A percentile compares a stretch with the other conserved stretches of the same genome.
phyloP scores from a whole-genome alignment of 192 early-diverging fungal species.

The Entrophospora sp. region DNA sequence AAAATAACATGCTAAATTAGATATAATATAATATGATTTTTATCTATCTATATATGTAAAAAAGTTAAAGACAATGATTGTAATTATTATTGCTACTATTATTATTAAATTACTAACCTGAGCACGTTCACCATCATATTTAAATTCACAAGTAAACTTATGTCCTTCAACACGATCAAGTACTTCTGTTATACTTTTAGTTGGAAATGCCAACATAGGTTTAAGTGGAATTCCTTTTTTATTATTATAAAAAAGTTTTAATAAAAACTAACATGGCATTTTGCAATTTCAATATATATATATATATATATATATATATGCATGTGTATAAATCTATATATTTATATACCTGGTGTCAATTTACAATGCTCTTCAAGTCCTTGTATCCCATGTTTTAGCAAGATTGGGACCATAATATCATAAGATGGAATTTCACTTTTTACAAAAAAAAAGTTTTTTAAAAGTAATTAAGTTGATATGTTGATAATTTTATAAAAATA shows the following conservation, averaged over 20 bases:
- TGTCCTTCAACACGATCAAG: conserved; percentile 71
- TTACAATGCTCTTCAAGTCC: conserved; percentile 53
- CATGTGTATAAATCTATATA: neutral
- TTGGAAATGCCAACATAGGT: conserved; percentile 87
- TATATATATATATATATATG: neutral
- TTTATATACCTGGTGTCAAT: conserved; percentile 53
- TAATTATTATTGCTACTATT: too few species aligned
- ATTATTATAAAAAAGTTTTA: neutral
- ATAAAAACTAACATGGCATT: neutral
- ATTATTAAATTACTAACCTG: conserved; percentile 57
- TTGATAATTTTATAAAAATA: neutral
- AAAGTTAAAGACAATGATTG: neutral
- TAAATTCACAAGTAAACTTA: conserved; percentile 80
- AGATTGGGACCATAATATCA: conserved; percentile 59
- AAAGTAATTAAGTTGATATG: too few species aligned
- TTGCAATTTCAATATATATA: neutral
- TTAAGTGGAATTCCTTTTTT: conserved; percentile 58
- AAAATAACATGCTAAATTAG: too few species aligned
- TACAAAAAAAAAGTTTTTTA: too few species aligned
- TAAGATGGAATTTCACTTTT: conserved; percentile 87
- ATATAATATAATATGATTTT: neutral
- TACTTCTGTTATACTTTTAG: conserved; percentile 68
- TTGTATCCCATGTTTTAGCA: conserved; percentile 56
- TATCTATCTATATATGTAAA: neutral
- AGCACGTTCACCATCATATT: conserved; percentile 87